These are phyloP conservation scores for Hylodesmum podocarpum DNA, from an alignment of 306 rosid genomes.

Conservation along the genomic window DNA sequence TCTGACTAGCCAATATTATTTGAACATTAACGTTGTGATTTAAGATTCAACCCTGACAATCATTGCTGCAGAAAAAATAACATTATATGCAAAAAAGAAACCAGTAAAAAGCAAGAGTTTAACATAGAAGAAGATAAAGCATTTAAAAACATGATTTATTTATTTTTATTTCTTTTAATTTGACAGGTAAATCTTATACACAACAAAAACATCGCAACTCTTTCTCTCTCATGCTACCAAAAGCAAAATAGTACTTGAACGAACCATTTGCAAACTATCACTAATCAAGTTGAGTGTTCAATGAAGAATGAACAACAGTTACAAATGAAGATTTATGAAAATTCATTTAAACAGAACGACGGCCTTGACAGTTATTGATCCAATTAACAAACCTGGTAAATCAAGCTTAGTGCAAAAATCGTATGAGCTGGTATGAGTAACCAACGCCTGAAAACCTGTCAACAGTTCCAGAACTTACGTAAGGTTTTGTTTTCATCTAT, in stretches of 20 bases:
- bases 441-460: slow-evolving; percentile 85
- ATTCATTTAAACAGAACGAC: slow-evolving; percentile 16
- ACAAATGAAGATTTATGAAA: slow-evolving; percentile 15
- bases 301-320: background rate
- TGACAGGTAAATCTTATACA: background rate
- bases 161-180: background rate
- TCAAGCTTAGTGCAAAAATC: slow-evolving; percentile 61
- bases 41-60: slow-evolving; percentile 1
- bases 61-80: background rate
- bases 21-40: background rate
- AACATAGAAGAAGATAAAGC: no score
- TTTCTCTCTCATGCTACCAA: background rate
- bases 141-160: background rate
- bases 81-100: background rate
- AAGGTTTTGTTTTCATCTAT: background rate
- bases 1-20: background rate
- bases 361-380: background rate
- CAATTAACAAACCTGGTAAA: slow-evolving; percentile 70
- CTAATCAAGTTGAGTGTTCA: no score
- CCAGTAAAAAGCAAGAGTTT: background rate
- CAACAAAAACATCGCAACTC: background rate
- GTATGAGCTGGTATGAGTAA: slow-evolving; percentile 75
- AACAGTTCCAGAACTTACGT: slow-evolving; percentile 26
- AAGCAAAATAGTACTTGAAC: no score
- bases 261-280: no score